phyloP scores from a whole-genome alignment of 2,329 filamentous ascomycete genomes.

The Neocucurbitaria cava region DNA sequence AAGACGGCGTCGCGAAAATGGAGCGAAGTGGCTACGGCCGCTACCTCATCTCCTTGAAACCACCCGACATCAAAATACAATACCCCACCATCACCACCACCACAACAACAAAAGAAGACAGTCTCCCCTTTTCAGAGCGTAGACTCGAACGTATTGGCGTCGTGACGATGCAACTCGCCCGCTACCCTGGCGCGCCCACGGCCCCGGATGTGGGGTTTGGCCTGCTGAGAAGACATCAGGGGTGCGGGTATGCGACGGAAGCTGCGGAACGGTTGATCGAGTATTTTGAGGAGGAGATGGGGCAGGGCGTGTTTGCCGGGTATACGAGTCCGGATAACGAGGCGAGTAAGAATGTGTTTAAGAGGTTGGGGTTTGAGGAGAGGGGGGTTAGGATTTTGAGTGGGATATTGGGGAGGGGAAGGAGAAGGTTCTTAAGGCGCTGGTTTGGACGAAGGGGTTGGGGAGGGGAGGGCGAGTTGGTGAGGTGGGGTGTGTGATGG shows the following conservation, averaged over 20 bases:
- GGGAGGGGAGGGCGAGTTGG: constrained; percentile 1
- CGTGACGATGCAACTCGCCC: constrained; percentile 32
- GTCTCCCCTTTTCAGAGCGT: background rate
- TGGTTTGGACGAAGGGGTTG: constrained; percentile 18
- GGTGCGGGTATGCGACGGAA: constrained; percentile 32
- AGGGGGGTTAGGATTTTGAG: constrained; percentile 14
- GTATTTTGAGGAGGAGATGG: constrained; percentile 13
- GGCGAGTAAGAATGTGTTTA: constrained; percentile 23
- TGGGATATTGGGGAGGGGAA: constrained; percentile 4
- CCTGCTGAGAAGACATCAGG: constrained; percentile 12
- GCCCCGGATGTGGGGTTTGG: constrained; percentile 33
- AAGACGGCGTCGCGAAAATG: constrained; percentile 10
- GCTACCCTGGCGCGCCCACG: constrained; percentile 20
- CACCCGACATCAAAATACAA: background rate
- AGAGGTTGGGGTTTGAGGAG: constrained; percentile 27
- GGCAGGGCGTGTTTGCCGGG: constrained; percentile 16
- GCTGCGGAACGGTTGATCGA: constrained; percentile 17
- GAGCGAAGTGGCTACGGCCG: constrained; percentile 37
- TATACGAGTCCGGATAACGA: constrained; percentile 25
- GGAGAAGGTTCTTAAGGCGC: background rate
- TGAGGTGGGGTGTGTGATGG: constrained; percentile 1
- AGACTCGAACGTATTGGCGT: constrained; percentile 10
- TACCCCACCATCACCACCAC: too few relatives aligned
- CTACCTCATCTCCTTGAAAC: constrained; percentile 34
- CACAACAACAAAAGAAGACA: background rate